phyloP scores from a whole-genome alignment of 768 basidiomycete genomes.

The Mycena maculata region DNA sequence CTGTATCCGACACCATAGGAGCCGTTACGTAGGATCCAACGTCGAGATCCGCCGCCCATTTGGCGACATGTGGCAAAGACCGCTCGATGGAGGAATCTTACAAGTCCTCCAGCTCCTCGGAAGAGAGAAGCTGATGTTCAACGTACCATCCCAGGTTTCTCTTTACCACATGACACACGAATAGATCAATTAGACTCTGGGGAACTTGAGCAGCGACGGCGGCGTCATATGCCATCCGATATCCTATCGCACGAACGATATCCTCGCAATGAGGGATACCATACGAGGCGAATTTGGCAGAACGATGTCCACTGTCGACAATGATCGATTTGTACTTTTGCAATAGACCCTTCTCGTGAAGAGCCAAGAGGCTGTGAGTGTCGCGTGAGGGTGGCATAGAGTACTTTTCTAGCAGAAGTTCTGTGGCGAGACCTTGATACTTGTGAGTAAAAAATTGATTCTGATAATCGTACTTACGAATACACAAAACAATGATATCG shows the following conservation, averaged over 20 bases:
- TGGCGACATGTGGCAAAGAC: conserved; percentile 41
- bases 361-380: conserved; percentile 34
- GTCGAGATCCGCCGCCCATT: conserved; percentile 3
- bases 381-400: conserved; percentile 32
- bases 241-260: conserved; percentile 56
- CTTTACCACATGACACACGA: conserved; percentile 48
- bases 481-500: conserved; percentile 52
- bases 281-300: background rate
- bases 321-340: conserved; percentile 36
- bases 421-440: conserved; percentile 41
- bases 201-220: conserved; percentile 37
- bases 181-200: conserved; percentile 51
- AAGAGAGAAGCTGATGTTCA: conserved; percentile 45
- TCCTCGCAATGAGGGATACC: conserved; percentile 49
- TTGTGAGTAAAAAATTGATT: background rate
- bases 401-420: conserved; percentile 38
- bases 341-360: conserved; percentile 38
- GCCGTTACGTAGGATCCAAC: conserved; percentile 33
- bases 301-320: conserved; percentile 47
- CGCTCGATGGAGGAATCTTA: conserved; percentile 47
- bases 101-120: conserved; percentile 45
- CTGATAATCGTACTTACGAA: conserved; percentile 42
- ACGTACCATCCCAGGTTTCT: conserved; percentile 55
- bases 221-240: conserved; percentile 58
- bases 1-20: conserved; percentile 18